A percentile compares a stretch with the other conserved stretches of the same genome.
Conservation (phyloP, 2,329 filamentous ascomycete species). For the Fusarium torulosum region DNA sequence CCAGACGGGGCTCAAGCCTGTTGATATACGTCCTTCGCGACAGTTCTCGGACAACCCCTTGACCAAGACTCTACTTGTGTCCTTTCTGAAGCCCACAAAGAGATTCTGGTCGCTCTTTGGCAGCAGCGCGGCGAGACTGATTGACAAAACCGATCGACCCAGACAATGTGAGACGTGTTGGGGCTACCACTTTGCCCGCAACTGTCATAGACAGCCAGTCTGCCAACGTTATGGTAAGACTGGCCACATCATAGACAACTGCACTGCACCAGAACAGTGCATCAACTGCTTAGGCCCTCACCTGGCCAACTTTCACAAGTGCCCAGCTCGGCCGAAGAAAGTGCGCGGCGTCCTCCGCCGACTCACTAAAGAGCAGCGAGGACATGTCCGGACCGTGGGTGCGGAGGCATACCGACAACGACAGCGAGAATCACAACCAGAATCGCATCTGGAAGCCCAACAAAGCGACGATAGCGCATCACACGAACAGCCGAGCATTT, state of each 20-base stretch:
- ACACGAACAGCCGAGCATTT: too few relatives aligned
- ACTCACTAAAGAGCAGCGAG: constrained; percentile 1
- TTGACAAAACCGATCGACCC: neutral
- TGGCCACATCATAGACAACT: constrained; percentile 8
- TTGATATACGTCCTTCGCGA: neutral
- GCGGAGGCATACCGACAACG: too few relatives aligned
- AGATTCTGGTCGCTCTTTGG: constrained; percentile 19
- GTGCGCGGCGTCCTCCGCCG: neutral
- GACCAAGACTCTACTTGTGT: constrained; percentile 29
- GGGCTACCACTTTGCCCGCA: neutral
- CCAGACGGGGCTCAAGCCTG: constrained; percentile 9
- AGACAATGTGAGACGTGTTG: neutral
- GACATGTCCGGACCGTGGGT: too few relatives aligned
- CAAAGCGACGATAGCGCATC: too few relatives aligned
- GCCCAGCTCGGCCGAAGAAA: constrained; percentile 9
- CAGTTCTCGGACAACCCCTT: constrained; percentile 18
- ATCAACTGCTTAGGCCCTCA: too few relatives aligned
- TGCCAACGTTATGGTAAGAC: constrained; percentile 4
- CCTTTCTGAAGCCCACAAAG: constrained; percentile 31
- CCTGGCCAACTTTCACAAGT: constrained; percentile 1
- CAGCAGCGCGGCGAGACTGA: neutral
- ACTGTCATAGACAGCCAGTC: neutral
- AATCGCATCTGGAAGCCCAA: too few relatives aligned
- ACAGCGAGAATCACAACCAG: too few relatives aligned
- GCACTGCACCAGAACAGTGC: constrained; percentile 14